Conservation (phyloP, 192 early-diverging fungal species). For the Haplosporangium gracile region DNA sequence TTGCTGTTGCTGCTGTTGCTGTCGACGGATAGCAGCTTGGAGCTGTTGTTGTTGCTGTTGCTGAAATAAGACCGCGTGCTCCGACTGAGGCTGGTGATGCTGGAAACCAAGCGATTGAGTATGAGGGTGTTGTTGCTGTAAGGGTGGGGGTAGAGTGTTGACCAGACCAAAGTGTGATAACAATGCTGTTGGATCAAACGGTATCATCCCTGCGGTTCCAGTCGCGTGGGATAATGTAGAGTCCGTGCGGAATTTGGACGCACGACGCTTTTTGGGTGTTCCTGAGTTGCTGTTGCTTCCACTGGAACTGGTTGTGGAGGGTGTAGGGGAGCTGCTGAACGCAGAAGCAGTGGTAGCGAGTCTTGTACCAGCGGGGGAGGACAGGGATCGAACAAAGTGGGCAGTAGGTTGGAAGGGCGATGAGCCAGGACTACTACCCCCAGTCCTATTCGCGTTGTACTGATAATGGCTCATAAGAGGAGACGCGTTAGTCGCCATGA, state of each 20-base stretch:
- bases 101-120: not conserved
- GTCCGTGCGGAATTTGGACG: constrained; percentile 10
- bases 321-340: not conserved
- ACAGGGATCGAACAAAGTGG: not conserved
- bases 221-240: not conserved
- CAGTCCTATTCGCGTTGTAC: no score
- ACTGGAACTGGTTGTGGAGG: not conserved
- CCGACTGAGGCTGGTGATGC: not conserved
- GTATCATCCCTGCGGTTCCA: not conserved
- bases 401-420: not conserved
- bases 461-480: not conserved
- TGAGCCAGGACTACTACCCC: not conserved
- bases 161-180: not conserved
- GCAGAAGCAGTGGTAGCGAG: not conserved
- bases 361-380: not conserved
- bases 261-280: constrained; percentile 18
- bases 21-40: not conserved
- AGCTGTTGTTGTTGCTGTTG: constrained; percentile 13
- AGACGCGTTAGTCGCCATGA: constrained; percentile 8
- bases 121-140: constrained; percentile 17
- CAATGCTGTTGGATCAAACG: not conserved
- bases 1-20: not conserved
- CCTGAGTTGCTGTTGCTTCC: not conserved
- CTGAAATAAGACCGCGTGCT: not conserved
- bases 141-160: constrained; percentile 21